A percentile compares a stretch with the other conserved stretches of the same genome.
Evolutionary conservation across 2,329 filamentous ascomycete genomes (phyloP).

Genomic region (Hirsutella thompsonii): DNA sequence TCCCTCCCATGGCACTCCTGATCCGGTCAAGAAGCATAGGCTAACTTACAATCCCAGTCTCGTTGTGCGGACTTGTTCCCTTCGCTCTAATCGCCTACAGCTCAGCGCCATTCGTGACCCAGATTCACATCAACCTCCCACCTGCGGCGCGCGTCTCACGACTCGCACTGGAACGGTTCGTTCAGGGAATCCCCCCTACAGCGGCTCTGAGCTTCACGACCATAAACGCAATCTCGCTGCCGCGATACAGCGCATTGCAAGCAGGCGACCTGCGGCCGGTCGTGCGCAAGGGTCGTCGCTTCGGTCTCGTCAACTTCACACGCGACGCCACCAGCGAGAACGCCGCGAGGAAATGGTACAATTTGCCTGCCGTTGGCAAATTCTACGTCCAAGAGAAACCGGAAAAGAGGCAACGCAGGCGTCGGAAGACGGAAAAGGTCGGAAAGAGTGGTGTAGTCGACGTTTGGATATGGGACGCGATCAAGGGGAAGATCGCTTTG

Average conservation of each 20-base stretch:
- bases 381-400: slow-evolving; percentile 23
- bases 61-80: slow-evolving; percentile 49
- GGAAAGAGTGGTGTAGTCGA: slow-evolving; percentile 20
- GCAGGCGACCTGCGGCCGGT: slow-evolving; percentile 22
- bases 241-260: slow-evolving; percentile 31
- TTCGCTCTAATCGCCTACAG: slow-evolving; percentile 51
- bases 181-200: slow-evolving; percentile 29
- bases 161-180: slow-evolving; percentile 39
- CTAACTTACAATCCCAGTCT: slow-evolving; percentile 25
- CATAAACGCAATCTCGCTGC: slow-evolving; percentile 41
- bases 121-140: slow-evolving; percentile 58
- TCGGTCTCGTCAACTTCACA: slow-evolving; percentile 28
- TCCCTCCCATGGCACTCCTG: too few species aligned
- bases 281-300: slow-evolving; percentile 8
- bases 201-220: slow-evolving; percentile 38
- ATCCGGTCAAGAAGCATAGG: background rate
- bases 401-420: background rate
- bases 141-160: slow-evolving; percentile 48
- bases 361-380: slow-evolving; percentile 22
- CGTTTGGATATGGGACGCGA: slow-evolving; percentile 27
- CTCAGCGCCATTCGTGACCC: slow-evolving; percentile 58
- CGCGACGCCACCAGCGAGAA: slow-evolving; percentile 22
- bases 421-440: slow-evolving; percentile 12
- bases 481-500: slow-evolving; percentile 19
- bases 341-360: slow-evolving; percentile 24